phyloP scores from a whole-genome alignment of 2,329 filamentous ascomycete genomes.

The Pseudogymnoascus sp. region DNA sequence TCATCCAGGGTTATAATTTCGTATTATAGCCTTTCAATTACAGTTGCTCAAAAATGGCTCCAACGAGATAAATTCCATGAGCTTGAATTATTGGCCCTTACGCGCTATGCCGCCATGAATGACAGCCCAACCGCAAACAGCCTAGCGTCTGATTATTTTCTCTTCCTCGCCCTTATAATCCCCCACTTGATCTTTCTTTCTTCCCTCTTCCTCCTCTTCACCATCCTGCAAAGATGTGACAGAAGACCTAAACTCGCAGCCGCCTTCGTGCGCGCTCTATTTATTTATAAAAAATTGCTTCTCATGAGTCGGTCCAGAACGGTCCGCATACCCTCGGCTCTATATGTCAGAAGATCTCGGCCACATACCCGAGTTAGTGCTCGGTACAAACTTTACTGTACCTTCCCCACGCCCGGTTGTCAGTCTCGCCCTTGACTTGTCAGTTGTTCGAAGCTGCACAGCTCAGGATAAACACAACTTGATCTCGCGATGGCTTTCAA shows the following conservation, averaged over 20 bases:
- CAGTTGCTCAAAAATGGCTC: neutral
- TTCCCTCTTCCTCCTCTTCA: neutral
- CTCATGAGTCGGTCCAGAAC: neutral
- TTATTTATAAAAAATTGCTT: constrained; percentile 1
- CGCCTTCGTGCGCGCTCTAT: neutral
- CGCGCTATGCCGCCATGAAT: neutral
- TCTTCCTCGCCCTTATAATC: neutral
- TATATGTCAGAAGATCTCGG: neutral
- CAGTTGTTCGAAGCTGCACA: neutral
- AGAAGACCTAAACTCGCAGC: neutral
- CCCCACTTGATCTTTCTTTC: neutral
- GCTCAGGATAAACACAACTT: neutral
- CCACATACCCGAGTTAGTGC: constrained; percentile 3
- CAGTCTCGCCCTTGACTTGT: neutral
- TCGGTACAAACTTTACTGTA: neutral
- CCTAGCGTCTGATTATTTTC: neutral
- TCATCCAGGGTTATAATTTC: neutral
- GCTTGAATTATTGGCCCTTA: neutral
- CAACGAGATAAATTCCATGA: neutral
- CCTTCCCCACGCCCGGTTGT: neutral
- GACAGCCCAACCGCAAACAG: neutral
- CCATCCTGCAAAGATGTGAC: constrained; percentile 5
- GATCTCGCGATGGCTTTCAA: neutral
- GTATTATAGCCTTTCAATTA: neutral
- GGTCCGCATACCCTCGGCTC: neutral